A percentile compares a stretch with the other conserved stretches of the same genome.
phyloP scores from a whole-genome alignment of 2,329 filamentous ascomycete species.

The Stagonosporopsis tanaceti region DNA sequence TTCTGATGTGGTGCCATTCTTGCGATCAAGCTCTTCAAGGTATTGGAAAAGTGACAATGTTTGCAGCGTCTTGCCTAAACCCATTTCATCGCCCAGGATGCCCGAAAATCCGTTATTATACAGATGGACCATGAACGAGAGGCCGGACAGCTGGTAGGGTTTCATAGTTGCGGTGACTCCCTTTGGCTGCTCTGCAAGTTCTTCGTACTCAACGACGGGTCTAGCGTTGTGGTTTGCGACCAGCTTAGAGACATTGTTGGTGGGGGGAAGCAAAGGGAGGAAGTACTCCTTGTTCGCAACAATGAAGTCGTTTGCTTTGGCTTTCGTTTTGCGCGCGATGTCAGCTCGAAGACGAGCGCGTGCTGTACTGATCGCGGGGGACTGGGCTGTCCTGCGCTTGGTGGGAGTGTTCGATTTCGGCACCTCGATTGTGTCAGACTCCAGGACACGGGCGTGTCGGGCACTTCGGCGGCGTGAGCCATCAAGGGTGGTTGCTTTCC shows the following conservation, averaged over 20 bases:
- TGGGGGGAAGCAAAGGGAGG: slow-evolving; percentile 55
- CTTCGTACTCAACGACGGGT: slow-evolving; percentile 51
- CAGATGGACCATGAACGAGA: slow-evolving; percentile 98
- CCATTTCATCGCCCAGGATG: slow-evolving; percentile 98
- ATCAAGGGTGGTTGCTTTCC: slow-evolving; percentile 24
- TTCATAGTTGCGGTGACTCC: slow-evolving; percentile 70
- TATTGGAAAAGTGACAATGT: slow-evolving; percentile 97
- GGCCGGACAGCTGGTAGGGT: slow-evolving; percentile 95
- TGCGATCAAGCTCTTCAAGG: slow-evolving; percentile 87
- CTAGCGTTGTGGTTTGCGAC: slow-evolving; percentile 26
- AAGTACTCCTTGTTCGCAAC: slow-evolving; percentile 56
- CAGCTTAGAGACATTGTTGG: slow-evolving; percentile 55
- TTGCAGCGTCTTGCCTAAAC: slow-evolving; percentile 98
- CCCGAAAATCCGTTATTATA: slow-evolving; percentile 99
- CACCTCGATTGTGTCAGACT: slow-evolving; percentile 39
- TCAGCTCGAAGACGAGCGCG: slow-evolving; percentile 52
- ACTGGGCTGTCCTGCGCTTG: slow-evolving; percentile 20
- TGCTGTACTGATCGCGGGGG: slow-evolving; percentile 48
- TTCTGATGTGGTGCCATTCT: slow-evolving; percentile 45
- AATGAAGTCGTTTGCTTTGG: slow-evolving; percentile 57
- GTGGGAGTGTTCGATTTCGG: slow-evolving; percentile 17
- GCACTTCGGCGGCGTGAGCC: slow-evolving; percentile 34
- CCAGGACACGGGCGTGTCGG: slow-evolving; percentile 38
- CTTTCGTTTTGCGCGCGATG: slow-evolving; percentile 53
- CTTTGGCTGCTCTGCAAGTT: slow-evolving; percentile 54